These are phyloP conservation scores for Xanthoconium stramineum DNA, from an alignment of 768 basidiomycete genomes.

Conservation along the genomic window DNA sequence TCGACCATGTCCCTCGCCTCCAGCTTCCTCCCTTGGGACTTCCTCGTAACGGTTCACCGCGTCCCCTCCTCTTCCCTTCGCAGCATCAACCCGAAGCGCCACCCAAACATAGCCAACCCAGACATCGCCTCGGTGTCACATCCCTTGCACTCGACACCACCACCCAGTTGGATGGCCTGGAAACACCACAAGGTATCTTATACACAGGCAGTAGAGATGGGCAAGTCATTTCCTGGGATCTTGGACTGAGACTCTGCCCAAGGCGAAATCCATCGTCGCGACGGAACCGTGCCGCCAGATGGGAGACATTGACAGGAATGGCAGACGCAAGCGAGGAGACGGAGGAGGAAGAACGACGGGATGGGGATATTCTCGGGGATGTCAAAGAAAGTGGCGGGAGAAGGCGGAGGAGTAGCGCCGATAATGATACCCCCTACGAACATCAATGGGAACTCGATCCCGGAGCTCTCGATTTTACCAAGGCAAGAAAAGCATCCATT, in stretches of 20 bases:
- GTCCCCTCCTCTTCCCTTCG: constrained; percentile 60
- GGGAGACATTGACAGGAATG: constrained; percentile 88
- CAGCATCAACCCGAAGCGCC: constrained; percentile 21
- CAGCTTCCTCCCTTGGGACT: constrained; percentile 65
- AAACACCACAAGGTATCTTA: constrained; percentile 77
- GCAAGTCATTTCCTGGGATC: constrained; percentile 83
- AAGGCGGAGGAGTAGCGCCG: constrained; percentile 30
- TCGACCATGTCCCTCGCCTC: constrained; percentile 58
- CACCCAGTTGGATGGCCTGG: constrained; percentile 66
- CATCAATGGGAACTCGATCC: constrained; percentile 78
- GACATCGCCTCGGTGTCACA: constrained; percentile 83
- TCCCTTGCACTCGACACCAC: constrained; percentile 86
- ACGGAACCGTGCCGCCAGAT: constrained; percentile 39
- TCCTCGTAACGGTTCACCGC: constrained; percentile 61
- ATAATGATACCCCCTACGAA: constrained; percentile 54
- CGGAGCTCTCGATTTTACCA: constrained; percentile 44
- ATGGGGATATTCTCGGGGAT: constrained; percentile 77
- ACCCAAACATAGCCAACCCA: constrained; percentile 47
- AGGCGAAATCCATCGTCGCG: constrained; percentile 34
- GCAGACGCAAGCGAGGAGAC: constrained; percentile 68
- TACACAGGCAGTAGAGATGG: constrained; percentile 92
- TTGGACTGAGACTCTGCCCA: constrained; percentile 57
- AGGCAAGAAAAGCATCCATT: constrained; percentile 38
- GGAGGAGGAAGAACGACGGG: constrained; percentile 63
- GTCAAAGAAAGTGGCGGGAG: constrained; percentile 44